A percentile compares a stretch with the other conserved stretches of the same genome.
Conservation (phyloP, 2,329 filamentous ascomycete species). For the Trichoderma sp. region DNA sequence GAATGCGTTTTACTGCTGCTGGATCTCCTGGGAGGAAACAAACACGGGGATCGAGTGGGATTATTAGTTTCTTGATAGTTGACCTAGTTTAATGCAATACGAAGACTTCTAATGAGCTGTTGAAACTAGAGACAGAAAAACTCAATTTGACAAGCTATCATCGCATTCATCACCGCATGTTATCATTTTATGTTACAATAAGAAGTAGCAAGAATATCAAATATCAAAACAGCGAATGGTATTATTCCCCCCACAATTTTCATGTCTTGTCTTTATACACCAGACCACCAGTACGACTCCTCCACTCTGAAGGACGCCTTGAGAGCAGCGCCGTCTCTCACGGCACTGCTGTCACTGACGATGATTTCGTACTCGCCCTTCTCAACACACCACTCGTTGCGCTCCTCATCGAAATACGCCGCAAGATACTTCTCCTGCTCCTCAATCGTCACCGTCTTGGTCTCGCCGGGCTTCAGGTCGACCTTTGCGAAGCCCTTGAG, state of each 20-base stretch:
- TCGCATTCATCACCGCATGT: background rate
- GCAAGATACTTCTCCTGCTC: conserved; percentile 62
- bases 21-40: background rate
- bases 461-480: conserved; percentile 57
- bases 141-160: background rate
- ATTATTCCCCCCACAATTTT: background rate
- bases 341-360: conserved; percentile 55
- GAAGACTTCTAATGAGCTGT: background rate
- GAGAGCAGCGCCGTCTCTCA: conserved; percentile 46
- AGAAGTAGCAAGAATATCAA: background rate
- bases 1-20: background rate
- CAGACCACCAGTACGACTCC: conserved; percentile 62
- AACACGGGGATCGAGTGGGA: background rate
- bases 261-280: background rate
- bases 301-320: conserved; percentile 53
- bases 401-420: conserved; percentile 68
- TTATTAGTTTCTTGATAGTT: background rate
- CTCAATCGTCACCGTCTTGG: conserved; percentile 53
- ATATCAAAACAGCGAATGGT: background rate
- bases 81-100: background rate
- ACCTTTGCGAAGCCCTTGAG: conserved; percentile 66
- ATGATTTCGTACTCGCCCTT: conserved; percentile 62
- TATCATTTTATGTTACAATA: background rate
- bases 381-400: conserved; percentile 63
- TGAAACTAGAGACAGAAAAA: background rate